phyloP scores from a whole-genome alignment of 1,139 yeast species.

The Schizosaccharomyces versatilis region DNA sequence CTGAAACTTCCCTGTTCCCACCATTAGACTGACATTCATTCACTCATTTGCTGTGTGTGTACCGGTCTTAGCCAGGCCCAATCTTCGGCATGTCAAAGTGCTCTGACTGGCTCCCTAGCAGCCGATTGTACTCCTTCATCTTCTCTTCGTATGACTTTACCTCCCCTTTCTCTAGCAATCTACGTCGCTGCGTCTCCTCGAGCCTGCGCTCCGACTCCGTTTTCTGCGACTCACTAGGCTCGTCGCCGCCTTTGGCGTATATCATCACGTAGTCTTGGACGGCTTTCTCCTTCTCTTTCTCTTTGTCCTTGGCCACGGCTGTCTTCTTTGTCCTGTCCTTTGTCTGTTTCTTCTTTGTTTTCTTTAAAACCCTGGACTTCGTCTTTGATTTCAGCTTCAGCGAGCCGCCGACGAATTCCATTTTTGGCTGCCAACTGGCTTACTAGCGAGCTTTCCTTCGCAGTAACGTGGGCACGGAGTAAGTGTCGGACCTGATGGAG shows the following conservation, averaged over 20 bases:
- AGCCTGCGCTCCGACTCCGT: constrained; percentile 16
- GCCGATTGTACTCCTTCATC: constrained; percentile 15
- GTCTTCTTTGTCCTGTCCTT: background rate
- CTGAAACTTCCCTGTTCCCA: no score
- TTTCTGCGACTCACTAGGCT: background rate
- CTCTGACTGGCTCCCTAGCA: constrained; percentile 15
- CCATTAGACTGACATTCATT: no score
- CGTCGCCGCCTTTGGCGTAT: background rate
- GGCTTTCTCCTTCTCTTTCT: background rate
- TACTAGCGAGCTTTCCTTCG: no score
- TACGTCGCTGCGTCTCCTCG: constrained; percentile 14
- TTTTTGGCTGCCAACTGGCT: background rate
- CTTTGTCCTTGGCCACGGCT: background rate
- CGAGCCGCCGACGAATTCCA: background rate
- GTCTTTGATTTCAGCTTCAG: background rate
- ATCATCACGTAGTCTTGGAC: background rate
- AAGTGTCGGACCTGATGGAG: no score
- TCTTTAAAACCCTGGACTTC: background rate
- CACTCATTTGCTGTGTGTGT: no score
- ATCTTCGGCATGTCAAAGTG: constrained; percentile 18
- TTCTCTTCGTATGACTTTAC: constrained; percentile 15
- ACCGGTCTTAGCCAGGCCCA: constrained; percentile 3
- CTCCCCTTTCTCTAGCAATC: constrained; percentile 13
- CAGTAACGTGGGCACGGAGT: no score
- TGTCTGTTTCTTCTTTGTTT: background rate